Percentiles rank a stretch among this genome's conserved stretches.
phyloP scores from a whole-genome alignment of 2,329 filamentous ascomycete genomes.

The Penicillium vulpinum region DNA sequence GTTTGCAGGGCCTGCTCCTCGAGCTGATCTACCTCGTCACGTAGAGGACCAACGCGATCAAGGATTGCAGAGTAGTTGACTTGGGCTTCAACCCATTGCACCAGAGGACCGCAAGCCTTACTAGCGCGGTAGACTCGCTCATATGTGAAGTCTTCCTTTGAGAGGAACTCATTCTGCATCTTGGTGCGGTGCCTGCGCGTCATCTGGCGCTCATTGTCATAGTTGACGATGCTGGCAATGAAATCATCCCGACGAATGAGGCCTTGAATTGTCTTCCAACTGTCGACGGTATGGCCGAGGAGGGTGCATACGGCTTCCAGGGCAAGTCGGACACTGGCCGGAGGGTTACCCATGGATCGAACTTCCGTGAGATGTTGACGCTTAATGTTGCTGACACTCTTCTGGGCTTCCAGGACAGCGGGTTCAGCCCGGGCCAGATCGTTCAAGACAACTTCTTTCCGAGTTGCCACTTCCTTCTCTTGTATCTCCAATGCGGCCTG shows the following conservation, averaged over 20 bases:
- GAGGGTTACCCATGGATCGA: slow-evolving; percentile 91
- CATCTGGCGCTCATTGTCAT: slow-evolving; percentile 95
- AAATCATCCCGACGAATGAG: slow-evolving; percentile 93
- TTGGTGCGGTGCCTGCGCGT: slow-evolving; percentile 75
- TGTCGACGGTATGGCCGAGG: slow-evolving; percentile 82
- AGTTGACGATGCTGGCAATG: slow-evolving; percentile 95
- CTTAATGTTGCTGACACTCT: slow-evolving; percentile 98
- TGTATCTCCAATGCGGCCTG: slow-evolving; percentile 85
- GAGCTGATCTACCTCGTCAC: slow-evolving; percentile 82
- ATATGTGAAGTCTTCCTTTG: slow-evolving; percentile 92
- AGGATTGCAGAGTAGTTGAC: slow-evolving; percentile 98
- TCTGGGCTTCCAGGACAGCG: slow-evolving; percentile 87
- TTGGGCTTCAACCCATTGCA: slow-evolving; percentile 96
- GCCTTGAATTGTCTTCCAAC: slow-evolving; percentile 88
- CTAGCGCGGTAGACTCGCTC: slow-evolving; percentile 95
- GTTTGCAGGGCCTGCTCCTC: slow-evolving; percentile 89
- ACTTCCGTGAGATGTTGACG: slow-evolving; percentile 96
- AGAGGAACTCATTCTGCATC: slow-evolving; percentile 91
- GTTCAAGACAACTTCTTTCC: slow-evolving; percentile 78
- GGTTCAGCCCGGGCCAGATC: slow-evolving; percentile 91
- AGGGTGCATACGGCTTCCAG: slow-evolving; percentile 96
- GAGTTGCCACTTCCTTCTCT: slow-evolving; percentile 79
- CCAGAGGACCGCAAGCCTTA: slow-evolving; percentile 93
- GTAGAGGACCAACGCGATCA: slow-evolving; percentile 86
- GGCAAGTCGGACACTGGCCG: slow-evolving; percentile 83